Evolutionary conservation across 306 rosid species (phyloP).

Genomic region (cucumber (Cucumis sativus)): Cucumber_9930_V3 NC_026659.2:8017501-8018000

Average conservation of each 20-base stretch:
- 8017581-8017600: conserved; percentile 84
- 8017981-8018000: neutral
- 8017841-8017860: conserved; percentile 24
- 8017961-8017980: conserved; percentile 5
- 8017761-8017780: conserved; percentile 51
- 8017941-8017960: conserved; percentile 34
- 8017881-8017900: conserved; percentile 45
- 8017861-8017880: conserved; percentile 34
- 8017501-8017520: conserved; percentile 40
- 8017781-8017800: conserved; percentile 58
- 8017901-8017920: conserved; percentile 46
- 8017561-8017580: conserved; percentile 79
- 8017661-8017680: conserved; percentile 68
- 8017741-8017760: conserved; percentile 19
- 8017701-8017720: conserved; percentile 33
- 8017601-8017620: conserved; percentile 36
- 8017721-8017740: conserved; percentile 1
- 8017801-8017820: conserved; percentile 34
- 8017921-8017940: conserved; percentile 46
- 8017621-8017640: conserved; percentile 26
- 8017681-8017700: conserved; percentile 44
- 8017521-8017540: conserved; percentile 29
- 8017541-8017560: conserved; percentile 17
- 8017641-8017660: conserved; percentile 55
- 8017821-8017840: conserved; percentile 55